Conservation (phyloP, 805 yeast genomes). For the Wickerhamiella spandovensis region DNA sequence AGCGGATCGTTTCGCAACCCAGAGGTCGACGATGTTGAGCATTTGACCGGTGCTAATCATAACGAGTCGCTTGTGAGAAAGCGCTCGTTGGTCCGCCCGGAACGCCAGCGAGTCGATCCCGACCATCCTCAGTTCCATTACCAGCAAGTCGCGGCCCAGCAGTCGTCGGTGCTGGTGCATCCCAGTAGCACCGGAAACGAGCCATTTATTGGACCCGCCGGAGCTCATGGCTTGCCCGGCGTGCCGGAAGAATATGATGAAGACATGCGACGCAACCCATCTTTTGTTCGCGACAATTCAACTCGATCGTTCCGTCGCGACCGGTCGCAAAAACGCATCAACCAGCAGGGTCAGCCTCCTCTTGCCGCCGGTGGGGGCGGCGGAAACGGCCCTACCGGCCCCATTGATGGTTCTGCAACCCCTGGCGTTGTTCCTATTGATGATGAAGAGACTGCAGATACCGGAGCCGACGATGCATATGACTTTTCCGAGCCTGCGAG, state of each 20-base stretch:
- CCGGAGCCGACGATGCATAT: constrained; percentile 9
- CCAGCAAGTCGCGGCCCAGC: constrained; percentile 56
- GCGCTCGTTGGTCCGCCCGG: constrained; percentile 72
- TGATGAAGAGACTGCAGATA: constrained; percentile 10
- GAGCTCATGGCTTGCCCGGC: not conserved
- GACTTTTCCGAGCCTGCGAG: not conserved
- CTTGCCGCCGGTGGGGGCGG: not conserved
- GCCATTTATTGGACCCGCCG: constrained; percentile 25
- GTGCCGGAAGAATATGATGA: not conserved
- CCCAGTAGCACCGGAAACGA: constrained; percentile 63
- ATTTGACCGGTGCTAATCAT: constrained; percentile 6
- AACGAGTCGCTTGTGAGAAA: constrained; percentile 28
- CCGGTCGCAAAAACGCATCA: not conserved
- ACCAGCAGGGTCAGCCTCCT: not conserved
- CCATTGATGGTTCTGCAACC: not conserved
- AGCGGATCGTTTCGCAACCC: constrained; percentile 10
- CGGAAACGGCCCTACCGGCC: not conserved
- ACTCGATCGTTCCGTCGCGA: not conserved
- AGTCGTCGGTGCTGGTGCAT: constrained; percentile 44
- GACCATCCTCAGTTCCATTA: constrained; percentile 68
- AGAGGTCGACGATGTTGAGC: constrained; percentile 4
- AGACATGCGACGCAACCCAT: not conserved
- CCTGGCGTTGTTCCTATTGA: not conserved
- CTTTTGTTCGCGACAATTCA: constrained; percentile 2
- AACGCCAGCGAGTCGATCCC: constrained; percentile 54